Percentiles rank a stretch among this genome's conserved stretches.
These are phyloP conservation scores for Colletotrichum liriopes DNA, from an alignment of 2,329 filamentous ascomycete genomes.

Conservation along the genomic window DNA sequence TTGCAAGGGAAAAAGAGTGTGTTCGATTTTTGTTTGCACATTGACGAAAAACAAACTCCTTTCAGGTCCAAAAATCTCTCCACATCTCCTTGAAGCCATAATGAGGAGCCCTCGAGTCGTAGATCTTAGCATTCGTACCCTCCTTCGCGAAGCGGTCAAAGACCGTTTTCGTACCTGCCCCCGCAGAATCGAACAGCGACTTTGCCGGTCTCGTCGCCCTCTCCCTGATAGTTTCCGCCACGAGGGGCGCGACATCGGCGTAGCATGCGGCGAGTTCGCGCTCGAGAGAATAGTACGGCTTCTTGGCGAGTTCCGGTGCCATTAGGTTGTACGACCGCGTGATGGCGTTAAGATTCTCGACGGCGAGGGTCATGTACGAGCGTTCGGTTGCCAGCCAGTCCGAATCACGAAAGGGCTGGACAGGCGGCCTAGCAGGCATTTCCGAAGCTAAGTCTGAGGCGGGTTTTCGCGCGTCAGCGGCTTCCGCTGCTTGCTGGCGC, in stretches of 20 bases:
- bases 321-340: constrained; percentile 94
- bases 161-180: constrained; percentile 63
- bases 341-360: constrained; percentile 84
- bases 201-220: constrained; percentile 68
- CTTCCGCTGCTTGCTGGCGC: constrained; percentile 49
- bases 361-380: constrained; percentile 82
- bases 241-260: constrained; percentile 84
- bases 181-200: constrained; percentile 49
- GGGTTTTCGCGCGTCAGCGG: not conserved
- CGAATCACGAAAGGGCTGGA: constrained; percentile 82
- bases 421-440: constrained; percentile 51
- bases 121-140: constrained; percentile 71
- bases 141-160: constrained; percentile 73
- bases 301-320: constrained; percentile 92
- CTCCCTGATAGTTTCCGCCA: constrained; percentile 81
- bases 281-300: constrained; percentile 89
- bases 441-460: constrained; percentile 19
- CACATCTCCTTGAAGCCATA: constrained; percentile 94
- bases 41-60: not conserved
- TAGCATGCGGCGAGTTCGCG: constrained; percentile 87
- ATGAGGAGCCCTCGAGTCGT: constrained; percentile 81
- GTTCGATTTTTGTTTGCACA: not conserved
- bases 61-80: constrained; percentile 79
- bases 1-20: not conserved
- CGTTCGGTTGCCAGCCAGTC: constrained; percentile 82